phyloP scores from a whole-genome alignment of 306 rosid species.

The Echinosophora koreensis region DNA sequence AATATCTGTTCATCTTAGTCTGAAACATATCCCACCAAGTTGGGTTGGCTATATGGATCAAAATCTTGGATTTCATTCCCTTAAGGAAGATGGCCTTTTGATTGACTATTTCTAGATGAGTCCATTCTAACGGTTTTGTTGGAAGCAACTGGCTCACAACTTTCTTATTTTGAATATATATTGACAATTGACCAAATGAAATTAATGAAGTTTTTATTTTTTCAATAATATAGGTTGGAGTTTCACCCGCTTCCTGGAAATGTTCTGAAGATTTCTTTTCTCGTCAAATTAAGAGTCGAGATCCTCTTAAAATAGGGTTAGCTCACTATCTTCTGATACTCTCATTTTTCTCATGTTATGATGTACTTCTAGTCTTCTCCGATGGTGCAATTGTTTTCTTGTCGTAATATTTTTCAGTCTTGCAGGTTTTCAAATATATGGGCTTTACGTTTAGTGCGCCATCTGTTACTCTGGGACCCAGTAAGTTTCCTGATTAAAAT shows the following conservation, averaged over 20 bases:
- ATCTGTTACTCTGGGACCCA: constrained; percentile 81
- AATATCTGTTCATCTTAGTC: constrained; percentile 25
- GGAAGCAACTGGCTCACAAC: constrained; percentile 16
- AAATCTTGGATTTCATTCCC: constrained; percentile 32
- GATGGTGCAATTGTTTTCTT: constrained; percentile 28
- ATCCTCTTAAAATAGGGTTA: constrained; percentile 93
- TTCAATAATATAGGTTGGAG: constrained; percentile 64
- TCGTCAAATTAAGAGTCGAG: constrained; percentile 78
- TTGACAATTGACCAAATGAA: constrained; percentile 1
- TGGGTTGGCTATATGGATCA: background rate
- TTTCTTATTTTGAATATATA: background rate
- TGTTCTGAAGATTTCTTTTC: constrained; percentile 95
- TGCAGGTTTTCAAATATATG: constrained; percentile 83
- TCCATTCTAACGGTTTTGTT: constrained; percentile 25
- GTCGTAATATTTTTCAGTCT: constrained; percentile 37
- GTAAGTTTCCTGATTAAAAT: constrained; percentile 63
- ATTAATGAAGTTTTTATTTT: constrained; percentile 29
- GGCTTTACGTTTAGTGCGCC: constrained; percentile 88
- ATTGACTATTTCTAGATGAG: constrained; percentile 17
- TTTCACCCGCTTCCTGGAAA: constrained; percentile 94
- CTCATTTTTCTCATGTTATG: constrained; percentile 26
- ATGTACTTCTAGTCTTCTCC: background rate
- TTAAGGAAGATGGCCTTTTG: background rate
- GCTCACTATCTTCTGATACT: constrained; percentile 43
- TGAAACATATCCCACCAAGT: background rate